Evolutionary conservation across 208 protist species (phyloP).

Genomic region (Histomonas meleagridis): DNA sequence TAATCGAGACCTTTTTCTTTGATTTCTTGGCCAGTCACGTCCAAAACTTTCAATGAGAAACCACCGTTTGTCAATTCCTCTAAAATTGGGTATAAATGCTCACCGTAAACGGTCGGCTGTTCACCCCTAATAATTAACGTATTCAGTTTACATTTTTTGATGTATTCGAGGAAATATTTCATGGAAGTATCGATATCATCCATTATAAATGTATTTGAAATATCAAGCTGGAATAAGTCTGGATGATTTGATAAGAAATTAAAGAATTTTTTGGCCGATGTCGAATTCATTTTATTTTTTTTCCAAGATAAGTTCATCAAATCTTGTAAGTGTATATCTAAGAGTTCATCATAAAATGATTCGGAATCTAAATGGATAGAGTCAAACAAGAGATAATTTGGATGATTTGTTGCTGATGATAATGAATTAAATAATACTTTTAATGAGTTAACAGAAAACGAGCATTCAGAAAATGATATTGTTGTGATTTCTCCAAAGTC

Average conservation of each 20-base stretch:
- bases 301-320: not conserved
- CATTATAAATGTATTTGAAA: not conserved
- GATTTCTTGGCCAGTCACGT: not conserved
- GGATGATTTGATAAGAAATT: not conserved
- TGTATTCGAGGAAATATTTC: not conserved
- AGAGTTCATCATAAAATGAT: not conserved
- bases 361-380: not conserved
- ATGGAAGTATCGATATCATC: not conserved
- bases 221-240: not conserved
- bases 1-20: not conserved
- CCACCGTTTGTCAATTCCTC: not conserved
- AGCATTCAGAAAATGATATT: not conserved
- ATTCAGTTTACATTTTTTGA: not conserved
- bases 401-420: not conserved
- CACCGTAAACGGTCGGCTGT: not conserved
- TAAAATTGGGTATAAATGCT: not conserved
- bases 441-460: not conserved
- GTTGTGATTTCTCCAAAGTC: not conserved
- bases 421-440: not conserved
- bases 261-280: not conserved
- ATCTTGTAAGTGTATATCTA: not conserved
- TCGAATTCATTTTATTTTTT: not conserved
- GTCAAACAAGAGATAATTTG: not conserved
- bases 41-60: not conserved
- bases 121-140: not conserved